Evolutionary conservation across 2,329 filamentous ascomycete genomes (phyloP), one percentile per base, ranked within the genome.

Genomic region (Xylaria sp.): DNA sequence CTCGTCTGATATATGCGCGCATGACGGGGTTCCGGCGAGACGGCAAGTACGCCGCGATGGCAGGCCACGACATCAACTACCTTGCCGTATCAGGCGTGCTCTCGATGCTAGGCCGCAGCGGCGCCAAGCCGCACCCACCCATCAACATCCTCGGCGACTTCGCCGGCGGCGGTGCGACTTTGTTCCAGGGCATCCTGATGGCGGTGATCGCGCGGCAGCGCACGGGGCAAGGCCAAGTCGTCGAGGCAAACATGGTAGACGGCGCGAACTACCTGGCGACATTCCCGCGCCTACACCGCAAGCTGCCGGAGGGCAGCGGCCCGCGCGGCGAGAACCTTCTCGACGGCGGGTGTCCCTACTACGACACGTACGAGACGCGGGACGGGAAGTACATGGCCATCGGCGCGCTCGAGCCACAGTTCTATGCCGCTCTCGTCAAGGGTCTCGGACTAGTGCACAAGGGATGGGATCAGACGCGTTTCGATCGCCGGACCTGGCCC

Each of bases 241-340:
- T 98, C 9, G 94, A 98, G 82, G 93, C 93, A 18, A 98, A 97
- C 80, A 98, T 98, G 95, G 95, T 98, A 13, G 95, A 98, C 82
- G 95, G 95, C 9, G 89, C 88, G 25, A 88, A 90, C 44, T 95
- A 95, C 80, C 82, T 98, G 32, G 90, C 91, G 1, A 91, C 90
- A 0, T 95, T 95, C 82, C 91, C 92, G 61, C 86, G 95, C 41
- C 83, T 97, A 70, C 84, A 85, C 34, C 84, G 86, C 70, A 90
- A 91, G 77, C 90, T 84, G 7, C 85, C 87, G 0, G 78, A 90
- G 48, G 94, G 93, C 84, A 79, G 83, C 74, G 79, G 80, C 3
- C 85, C 88, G 32, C 84, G 94, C 58, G 95, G 95, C 0, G 85
- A 86, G 65, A 98, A 98, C 79, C 75, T 91, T 66, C 82, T 98